Percentiles rank a stretch among this genome's conserved stretches.
These are phyloP conservation scores for Scheffersomyces ergatensis DNA, from an alignment of 805 yeast species.

Conservation along the genomic window DNA sequence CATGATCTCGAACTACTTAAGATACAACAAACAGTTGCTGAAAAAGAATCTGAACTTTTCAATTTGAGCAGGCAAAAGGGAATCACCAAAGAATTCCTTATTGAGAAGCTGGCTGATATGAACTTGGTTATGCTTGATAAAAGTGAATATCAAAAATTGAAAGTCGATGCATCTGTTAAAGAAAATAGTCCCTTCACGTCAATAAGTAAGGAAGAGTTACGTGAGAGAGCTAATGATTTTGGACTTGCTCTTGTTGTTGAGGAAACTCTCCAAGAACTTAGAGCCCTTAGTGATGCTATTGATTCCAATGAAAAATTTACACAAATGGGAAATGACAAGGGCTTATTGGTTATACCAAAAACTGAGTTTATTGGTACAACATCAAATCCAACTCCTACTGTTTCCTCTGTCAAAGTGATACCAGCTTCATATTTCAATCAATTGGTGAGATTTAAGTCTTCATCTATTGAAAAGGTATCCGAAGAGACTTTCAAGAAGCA, in stretches of 20 bases:
- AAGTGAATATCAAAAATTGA: slow-evolving; percentile 27
- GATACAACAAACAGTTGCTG: slow-evolving; percentile 24
- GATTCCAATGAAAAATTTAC: slow-evolving; percentile 23
- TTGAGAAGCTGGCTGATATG: slow-evolving; percentile 23
- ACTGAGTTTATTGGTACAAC: slow-evolving; percentile 64
- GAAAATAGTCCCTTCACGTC: slow-evolving; percentile 19
- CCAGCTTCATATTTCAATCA: slow-evolving; percentile 65
- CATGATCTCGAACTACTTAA: slow-evolving; percentile 20
- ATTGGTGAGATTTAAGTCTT: slow-evolving; percentile 44
- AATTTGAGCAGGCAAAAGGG: slow-evolving; percentile 13
- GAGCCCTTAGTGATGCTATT: slow-evolving; percentile 17
- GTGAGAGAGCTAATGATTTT: neutral
- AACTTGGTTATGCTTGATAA: slow-evolving; percentile 30
- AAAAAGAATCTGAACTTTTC: slow-evolving; percentile 27
- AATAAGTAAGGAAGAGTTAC: neutral
- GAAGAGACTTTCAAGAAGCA: slow-evolving; percentile 45
- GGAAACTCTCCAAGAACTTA: slow-evolving; percentile 15
- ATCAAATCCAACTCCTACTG: slow-evolving; percentile 52
- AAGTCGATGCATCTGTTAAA: slow-evolving; percentile 11
- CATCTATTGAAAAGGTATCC: slow-evolving; percentile 43
- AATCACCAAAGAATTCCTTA: slow-evolving; percentile 20
- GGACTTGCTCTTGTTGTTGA: slow-evolving; percentile 8
- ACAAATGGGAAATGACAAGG: slow-evolving; percentile 42
- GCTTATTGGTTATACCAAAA: slow-evolving; percentile 55
- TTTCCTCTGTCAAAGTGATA: slow-evolving; percentile 55